Conservation (phyloP, 1,139 yeast genomes). For the Blastobotrys proliferans region DNA sequence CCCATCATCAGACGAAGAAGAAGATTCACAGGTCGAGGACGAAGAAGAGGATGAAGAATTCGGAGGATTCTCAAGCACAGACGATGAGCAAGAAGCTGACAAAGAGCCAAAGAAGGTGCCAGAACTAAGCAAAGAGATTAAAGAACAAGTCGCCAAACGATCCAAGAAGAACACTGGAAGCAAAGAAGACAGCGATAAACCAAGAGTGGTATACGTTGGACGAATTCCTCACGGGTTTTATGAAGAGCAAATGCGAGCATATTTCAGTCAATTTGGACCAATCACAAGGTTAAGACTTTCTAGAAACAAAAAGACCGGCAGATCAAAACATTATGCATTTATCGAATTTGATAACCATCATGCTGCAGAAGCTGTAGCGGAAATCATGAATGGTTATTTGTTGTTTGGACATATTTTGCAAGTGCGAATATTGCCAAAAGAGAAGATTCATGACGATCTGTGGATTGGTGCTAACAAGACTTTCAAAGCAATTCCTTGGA, state of each 20-base stretch:
- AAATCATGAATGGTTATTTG: constrained; percentile 92
- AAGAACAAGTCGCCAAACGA: constrained; percentile 20
- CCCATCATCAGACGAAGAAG: constrained; percentile 31
- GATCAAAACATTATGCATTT: constrained; percentile 89
- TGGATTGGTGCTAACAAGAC: constrained; percentile 53
- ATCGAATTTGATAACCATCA: constrained; percentile 70
- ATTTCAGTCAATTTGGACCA: constrained; percentile 87
- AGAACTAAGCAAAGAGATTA: constrained; percentile 11
- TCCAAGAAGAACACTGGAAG: constrained; percentile 17
- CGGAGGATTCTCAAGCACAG: constrained; percentile 29
- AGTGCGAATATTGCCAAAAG: constrained; percentile 52
- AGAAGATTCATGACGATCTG: constrained; percentile 43
- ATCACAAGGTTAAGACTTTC: constrained; percentile 74
- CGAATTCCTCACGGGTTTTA: constrained; percentile 91
- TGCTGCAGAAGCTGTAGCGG: constrained; percentile 85
- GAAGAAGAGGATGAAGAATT: constrained; percentile 24
- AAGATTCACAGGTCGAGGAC: constrained; percentile 24
- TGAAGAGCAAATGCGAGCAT: constrained; percentile 73
- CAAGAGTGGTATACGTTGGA: constrained; percentile 81
- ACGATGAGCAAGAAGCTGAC: constrained; percentile 31
- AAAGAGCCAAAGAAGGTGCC: constrained; percentile 25
- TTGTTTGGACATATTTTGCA: constrained; percentile 80
- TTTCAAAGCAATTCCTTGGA: constrained; percentile 63
- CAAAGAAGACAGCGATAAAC: constrained; percentile 22
- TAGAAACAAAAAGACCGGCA: constrained; percentile 86